Base-by-base conservation (phyloP, 176 grass and related monocot genomes). In the Zea luxurians region DNA sequence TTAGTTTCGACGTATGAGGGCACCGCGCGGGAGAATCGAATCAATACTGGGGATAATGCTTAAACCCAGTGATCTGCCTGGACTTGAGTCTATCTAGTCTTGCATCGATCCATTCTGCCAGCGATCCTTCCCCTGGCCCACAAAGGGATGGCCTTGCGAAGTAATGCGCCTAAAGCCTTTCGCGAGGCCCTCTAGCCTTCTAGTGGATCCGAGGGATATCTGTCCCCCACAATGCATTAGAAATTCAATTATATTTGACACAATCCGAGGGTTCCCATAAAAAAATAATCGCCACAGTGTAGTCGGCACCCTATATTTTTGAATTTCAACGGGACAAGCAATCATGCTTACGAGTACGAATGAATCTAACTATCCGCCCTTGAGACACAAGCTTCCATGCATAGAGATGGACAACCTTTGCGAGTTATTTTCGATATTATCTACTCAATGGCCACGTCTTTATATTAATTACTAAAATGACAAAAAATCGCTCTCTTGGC, bases 261-360 rank as follows among this genome's bases (percentile, higher is more conserved):
- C n/a, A n/a, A 67, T 44, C 17, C 11, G n/a, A 9, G 9, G 5
- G 43, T 70, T 48, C 18, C 7, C 45, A 36, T 8, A 8, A 48
- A 12, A 13, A 48, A 9, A 44, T 27, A 27, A 67, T n/a, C 5
- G 5, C 66, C 6, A 36, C 68, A 37, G 13, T 8, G 45, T 20
- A 49, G 68, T 70, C 45, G 73, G 40, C 73, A 75, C 8, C 18
- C 40, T 45, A 40, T 13, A 44, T 2, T 61, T 20, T 44, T 42
- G 2, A 20, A 8, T 43, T 61, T 20, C 55, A 75, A 61, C 18
- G 8, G 2, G 73, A 46, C 12, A 43, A 55, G 35, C 12, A 43
- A 60, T 43, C 43, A 75, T 74, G 72, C 18, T 12, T 12, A 75
- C 54, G 57, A 54, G 50, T 52, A 54, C 50, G 34, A 61, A 15